Evolutionary conservation across 1,284 basidiomycete genomes (phyloP), one percentile per base, ranked within the genome.

Genomic region (Trametes polyzona): DNA sequence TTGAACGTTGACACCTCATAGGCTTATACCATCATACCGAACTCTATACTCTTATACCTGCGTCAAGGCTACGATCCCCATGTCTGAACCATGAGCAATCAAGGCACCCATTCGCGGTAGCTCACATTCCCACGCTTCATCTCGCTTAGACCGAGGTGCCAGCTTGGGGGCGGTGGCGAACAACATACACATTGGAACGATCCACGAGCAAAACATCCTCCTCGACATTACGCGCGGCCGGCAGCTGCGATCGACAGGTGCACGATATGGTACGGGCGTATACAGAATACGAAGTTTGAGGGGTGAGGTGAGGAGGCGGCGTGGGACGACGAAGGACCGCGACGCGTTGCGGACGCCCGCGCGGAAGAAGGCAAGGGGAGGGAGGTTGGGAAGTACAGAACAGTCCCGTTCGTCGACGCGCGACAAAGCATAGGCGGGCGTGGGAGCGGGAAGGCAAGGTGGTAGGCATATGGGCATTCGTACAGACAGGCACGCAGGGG

Each of bases 121-220:
- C 16, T 46, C n/a, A 33, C 44, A 21, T 24, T 50, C 48, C n/a
- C 48, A 50, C 48, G 10, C 19, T 24, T 50, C 48, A 50, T 50
- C 37, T 41, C 36, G 48, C 19, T 6, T 4, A 24, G 37, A 14
- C 17, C 11, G n/a, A 29, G 47, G 16, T 9, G 27, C 37, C 23
- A 14, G 16, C 30, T 11, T 9, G 29, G 6, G 23, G 27, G 27
- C 7, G 17, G 41, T 21, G 47, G 49, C 35, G 30, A 58, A 62
- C 39, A 52, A 43, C 54, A 59, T 59, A 53, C 55, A 55, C 61
- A 62, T 59, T 62, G 32, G 52, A 55, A 59, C 55, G 57, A 57
- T 57, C 58, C 58, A 55, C 57, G 49, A 59, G 50, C 60, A 57
- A 55, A 50, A 57, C 51, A 55, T 44, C 48, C 54, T 51, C 51